These are phyloP conservation scores for Sonneratia alba DNA, from an alignment of 345 rosid species.

Conservation along the genomic window DNA sequence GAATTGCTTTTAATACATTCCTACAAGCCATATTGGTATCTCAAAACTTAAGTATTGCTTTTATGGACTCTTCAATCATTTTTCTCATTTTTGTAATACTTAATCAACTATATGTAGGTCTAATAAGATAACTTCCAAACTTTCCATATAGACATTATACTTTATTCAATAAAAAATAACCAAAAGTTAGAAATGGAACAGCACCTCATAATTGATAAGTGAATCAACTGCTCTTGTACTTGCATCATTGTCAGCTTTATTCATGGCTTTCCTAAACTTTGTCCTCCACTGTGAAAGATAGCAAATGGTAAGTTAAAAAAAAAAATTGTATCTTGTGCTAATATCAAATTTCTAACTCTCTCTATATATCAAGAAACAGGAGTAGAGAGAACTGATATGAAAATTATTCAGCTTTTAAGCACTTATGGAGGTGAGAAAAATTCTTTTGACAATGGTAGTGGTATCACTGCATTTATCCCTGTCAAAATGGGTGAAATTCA, in stretches of 20 bases:
- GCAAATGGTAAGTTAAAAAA: slow-evolving; percentile 1
- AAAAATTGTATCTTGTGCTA: slow-evolving; percentile 7
- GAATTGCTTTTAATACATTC: no score
- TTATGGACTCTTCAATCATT: no score
- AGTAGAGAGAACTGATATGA: background rate
- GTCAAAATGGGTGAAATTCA: no score
- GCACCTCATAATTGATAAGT: slow-evolving; percentile 92
- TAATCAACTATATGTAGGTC: no score
- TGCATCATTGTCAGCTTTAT: slow-evolving; percentile 98
- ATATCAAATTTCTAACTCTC: background rate
- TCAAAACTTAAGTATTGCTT: no score
- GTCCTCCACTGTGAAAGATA: slow-evolving; percentile 78
- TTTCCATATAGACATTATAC: no score
- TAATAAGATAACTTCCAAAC: no score
- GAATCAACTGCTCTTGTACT: slow-evolving; percentile 93
- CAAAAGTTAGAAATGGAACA: background rate
- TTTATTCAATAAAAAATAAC: background rate
- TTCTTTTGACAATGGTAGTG: no score
- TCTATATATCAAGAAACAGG: background rate
- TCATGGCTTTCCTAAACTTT: slow-evolving; percentile 92
- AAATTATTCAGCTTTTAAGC: background rate
- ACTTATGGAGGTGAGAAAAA: background rate
- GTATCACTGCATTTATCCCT: no score
- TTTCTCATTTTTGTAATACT: no score
- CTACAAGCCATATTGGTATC: no score